Evolutionary conservation across 2,329 filamentous ascomycete genomes (phyloP).

Genomic region (Fusarium sp.): DNA sequence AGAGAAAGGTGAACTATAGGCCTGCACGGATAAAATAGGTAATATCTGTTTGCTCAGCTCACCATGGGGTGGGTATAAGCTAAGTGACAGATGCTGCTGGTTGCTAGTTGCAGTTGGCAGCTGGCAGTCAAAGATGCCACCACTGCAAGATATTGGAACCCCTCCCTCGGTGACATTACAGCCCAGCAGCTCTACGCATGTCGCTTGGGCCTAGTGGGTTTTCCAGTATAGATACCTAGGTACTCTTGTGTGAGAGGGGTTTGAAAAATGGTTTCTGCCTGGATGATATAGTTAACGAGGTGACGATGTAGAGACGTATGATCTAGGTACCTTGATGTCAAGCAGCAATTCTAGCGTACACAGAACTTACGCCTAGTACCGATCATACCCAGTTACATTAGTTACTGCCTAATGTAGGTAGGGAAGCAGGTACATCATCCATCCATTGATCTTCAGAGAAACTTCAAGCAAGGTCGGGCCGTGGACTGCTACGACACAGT

Average conservation of each 20-base stretch:
- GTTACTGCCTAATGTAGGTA: no score
- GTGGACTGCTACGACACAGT: no score
- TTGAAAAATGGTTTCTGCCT: background rate
- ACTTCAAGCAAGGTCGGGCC: no score
- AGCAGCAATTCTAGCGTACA: no score
- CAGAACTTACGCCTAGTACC: no score
- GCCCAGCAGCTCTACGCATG: background rate
- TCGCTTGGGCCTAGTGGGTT: background rate
- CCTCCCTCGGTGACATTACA: background rate
- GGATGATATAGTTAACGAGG: background rate
- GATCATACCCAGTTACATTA: no score
- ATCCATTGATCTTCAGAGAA: no score
- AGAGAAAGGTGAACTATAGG: background rate
- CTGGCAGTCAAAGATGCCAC: background rate
- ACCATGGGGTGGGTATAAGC: background rate
- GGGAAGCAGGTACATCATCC: no score
- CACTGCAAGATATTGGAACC: background rate
- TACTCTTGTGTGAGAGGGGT: background rate
- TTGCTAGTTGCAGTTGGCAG: slow-evolving; percentile 11
- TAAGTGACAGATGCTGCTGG: background rate
- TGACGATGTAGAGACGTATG: background rate
- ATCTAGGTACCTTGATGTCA: no score
- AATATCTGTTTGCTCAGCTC: background rate
- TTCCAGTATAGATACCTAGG: background rate
- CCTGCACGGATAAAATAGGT: background rate